A percentile compares a stretch with the other conserved stretches of the same genome.
Evolutionary conservation across 208 protist genomes (phyloP).

Genomic region (Paratrypanosoma confusum): DNA sequence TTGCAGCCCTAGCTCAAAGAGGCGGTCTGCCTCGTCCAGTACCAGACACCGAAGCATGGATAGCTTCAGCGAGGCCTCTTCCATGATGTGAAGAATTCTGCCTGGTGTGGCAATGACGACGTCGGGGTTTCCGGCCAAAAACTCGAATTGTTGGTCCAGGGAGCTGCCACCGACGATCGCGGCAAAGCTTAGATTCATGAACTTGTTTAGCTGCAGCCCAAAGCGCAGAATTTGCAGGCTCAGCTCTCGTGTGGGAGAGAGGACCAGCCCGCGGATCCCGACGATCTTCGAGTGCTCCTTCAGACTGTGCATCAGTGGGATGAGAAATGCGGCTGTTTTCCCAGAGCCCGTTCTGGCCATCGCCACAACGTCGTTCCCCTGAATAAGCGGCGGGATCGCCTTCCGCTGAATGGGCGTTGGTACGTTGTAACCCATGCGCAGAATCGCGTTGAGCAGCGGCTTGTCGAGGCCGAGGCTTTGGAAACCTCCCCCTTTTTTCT

Average conservation of each 20-base stretch:
- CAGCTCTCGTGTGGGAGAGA: conserved; percentile 98
- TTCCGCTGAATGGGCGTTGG: conserved; percentile 99
- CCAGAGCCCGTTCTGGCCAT: conserved; percentile 99
- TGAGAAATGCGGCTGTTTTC: conserved; percentile 98
- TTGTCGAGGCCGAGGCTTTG: conserved; percentile 85
- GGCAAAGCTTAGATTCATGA: conserved; percentile 86
- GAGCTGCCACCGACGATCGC: conserved; percentile 95
- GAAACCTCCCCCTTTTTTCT: conserved; percentile 82
- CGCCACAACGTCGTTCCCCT: conserved; percentile 97
- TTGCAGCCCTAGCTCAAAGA: conserved; percentile 98
- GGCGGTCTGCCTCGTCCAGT: conserved; percentile 99
- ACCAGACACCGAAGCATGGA: conserved; percentile 91
- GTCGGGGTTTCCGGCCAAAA: conserved; percentile 95
- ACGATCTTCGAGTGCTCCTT: conserved; percentile 86
- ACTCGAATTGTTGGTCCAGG: conserved; percentile 96
- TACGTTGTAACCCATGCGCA: conserved; percentile 94
- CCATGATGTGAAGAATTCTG: conserved; percentile 95
- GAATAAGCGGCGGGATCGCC: conserved; percentile 87
- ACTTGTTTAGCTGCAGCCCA: conserved; percentile 89
- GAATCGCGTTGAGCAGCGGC: conserved; percentile 85
- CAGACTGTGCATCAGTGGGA: conserved; percentile 95
- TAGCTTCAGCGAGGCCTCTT: conserved; percentile 91
- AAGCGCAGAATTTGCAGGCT: conserved; percentile 97
- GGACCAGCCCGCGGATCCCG: conserved; percentile 93
- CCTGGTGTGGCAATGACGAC: conserved; percentile 99